Evolutionary conservation across 345 rosid genomes (phyloP).

Genomic region (Aethionema arabicum): DNA sequence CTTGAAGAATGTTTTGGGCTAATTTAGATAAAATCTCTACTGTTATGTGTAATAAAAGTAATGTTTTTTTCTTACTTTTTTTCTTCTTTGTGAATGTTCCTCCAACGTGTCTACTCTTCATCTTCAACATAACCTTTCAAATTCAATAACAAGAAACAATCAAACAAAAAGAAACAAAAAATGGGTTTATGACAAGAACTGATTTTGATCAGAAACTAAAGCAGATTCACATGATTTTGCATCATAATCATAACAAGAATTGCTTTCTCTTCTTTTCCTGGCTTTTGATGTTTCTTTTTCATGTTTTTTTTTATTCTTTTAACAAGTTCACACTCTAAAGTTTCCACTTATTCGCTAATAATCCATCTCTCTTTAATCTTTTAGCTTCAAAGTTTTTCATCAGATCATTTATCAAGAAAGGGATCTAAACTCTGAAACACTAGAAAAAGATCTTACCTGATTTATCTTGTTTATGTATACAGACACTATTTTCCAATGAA

Average conservation of each 20-base stretch:
- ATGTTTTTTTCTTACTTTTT: constrained; percentile 65
- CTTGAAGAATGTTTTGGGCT: neutral
- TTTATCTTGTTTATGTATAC: constrained; percentile 78
- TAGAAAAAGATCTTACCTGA: constrained; percentile 48
- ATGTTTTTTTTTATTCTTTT: constrained; percentile 19
- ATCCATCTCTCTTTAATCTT: constrained; percentile 10
- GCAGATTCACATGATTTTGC: constrained; percentile 2
- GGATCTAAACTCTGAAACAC: neutral
- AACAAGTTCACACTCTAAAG: constrained; percentile 33
- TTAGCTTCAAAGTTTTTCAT: constrained; percentile 19
- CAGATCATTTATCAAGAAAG: constrained; percentile 21
- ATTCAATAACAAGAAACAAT: constrained; percentile 10
- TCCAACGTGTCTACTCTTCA: constrained; percentile 94
- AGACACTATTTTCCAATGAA: constrained; percentile 89
- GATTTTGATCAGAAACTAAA: constrained; percentile 20
- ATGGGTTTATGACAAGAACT: constrained; percentile 25
- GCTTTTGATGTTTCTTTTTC: constrained; percentile 28
- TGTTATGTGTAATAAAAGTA: constrained; percentile 31
- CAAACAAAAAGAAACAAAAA: constrained; percentile 11
- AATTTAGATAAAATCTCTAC: too few relatives aligned
- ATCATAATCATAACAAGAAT: neutral
- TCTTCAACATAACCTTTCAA: constrained; percentile 87
- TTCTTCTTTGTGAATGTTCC: constrained; percentile 98
- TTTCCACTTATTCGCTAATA: constrained; percentile 22
- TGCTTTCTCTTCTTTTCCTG: constrained; percentile 32